phyloP scores from a whole-genome alignment of 345 rosid genomes.

The Dipteronia sinensis region DNA sequence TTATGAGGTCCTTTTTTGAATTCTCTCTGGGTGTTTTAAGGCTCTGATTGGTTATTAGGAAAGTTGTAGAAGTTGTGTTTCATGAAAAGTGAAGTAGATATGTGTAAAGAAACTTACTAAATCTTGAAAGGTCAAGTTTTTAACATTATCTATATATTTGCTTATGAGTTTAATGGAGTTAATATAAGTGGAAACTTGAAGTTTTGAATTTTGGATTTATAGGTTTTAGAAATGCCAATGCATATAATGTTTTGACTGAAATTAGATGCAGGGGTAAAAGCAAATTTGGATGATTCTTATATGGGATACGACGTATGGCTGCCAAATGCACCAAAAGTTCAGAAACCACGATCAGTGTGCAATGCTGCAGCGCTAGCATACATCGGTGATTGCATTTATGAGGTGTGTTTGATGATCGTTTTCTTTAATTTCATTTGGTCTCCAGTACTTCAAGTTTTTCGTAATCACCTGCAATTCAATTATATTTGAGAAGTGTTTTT shows the following conservation, averaged over 20 bases:
- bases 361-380: slow-evolving; percentile 50
- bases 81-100: no score
- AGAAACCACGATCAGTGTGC: slow-evolving; percentile 60
- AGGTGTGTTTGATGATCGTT: slow-evolving; percentile 43
- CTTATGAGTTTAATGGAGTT: not conserved
- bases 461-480: not conserved
- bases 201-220: no score
- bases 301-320: slow-evolving; percentile 63
- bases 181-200: no score
- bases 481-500: not conserved
- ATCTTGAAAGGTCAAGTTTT: no score
- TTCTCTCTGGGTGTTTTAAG: not conserved
- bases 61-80: not conserved
- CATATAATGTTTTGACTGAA: not conserved
- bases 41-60: slow-evolving; percentile 1
- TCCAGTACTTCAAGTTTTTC: not conserved
- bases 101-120: no score
- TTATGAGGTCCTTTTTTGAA: not conserved
- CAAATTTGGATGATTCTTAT: slow-evolving; percentile 40
- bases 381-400: slow-evolving; percentile 75
- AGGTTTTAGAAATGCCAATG: not conserved
- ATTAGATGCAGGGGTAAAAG: slow-evolving; percentile 25
- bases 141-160: not conserved
- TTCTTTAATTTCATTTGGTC: not conserved
- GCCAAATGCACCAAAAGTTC: slow-evolving; percentile 63